Evolutionary conservation across 75 land plant species (phyloP).

Genomic region (Pinus albicaulis): DNA sequence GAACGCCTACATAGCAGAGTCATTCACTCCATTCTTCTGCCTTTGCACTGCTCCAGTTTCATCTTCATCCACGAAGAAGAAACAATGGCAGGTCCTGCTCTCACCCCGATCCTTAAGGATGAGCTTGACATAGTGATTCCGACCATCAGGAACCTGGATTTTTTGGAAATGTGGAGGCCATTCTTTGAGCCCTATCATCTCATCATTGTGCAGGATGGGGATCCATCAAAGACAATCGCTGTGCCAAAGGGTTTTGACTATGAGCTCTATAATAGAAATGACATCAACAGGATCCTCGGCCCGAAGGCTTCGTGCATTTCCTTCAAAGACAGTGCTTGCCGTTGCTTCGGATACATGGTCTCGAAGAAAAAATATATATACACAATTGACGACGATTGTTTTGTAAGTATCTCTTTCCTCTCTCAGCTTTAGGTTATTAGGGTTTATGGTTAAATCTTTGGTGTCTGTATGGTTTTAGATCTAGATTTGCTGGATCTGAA

Average conservation of each 20-base stretch:
- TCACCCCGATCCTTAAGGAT: slow-evolving; percentile 20
- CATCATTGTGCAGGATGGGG: slow-evolving; percentile 71
- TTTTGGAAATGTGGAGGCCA: slow-evolving; percentile 77
- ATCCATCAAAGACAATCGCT: slow-evolving; percentile 43
- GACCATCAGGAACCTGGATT: slow-evolving; percentile 60
- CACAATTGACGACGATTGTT: slow-evolving; percentile 77
- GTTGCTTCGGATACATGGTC: slow-evolving; percentile 68
- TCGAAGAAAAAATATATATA: slow-evolving; percentile 70
- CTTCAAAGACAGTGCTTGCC: slow-evolving; percentile 73
- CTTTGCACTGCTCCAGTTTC: too few species aligned
- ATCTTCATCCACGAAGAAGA: too few species aligned
- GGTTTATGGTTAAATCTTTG: too few species aligned
- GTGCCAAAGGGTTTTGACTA: slow-evolving; percentile 72
- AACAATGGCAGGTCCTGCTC: too few species aligned
- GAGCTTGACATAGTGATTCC: slow-evolving; percentile 73
- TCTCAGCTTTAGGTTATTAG: too few species aligned
- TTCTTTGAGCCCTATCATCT: slow-evolving; percentile 62
- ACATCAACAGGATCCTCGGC: slow-evolving; percentile 62
- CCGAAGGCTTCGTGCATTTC: slow-evolving; percentile 64
- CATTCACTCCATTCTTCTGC: too few species aligned
- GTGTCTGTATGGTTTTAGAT: too few species aligned
- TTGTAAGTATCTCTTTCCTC: slow-evolving; percentile 27
- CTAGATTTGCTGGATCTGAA: too few species aligned
- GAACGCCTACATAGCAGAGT: too few species aligned
- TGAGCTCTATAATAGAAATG: slow-evolving; percentile 68